Evolutionary conservation across 257 asterid species (phyloP).

Genomic region (Fraxinus anomala): DNA sequence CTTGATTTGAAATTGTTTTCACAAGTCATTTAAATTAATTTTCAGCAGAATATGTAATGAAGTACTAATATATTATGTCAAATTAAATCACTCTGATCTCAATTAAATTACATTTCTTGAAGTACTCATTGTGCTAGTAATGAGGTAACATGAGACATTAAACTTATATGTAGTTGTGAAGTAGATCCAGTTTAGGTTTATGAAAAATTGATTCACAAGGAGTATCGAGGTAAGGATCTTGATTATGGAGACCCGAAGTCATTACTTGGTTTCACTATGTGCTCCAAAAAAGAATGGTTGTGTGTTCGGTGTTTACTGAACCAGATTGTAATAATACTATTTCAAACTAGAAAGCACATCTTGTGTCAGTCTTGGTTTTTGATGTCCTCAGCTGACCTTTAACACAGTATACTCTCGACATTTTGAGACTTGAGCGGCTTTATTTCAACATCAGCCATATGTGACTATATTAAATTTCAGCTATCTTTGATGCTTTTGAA

Average conservation of each 20-base stretch:
- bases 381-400: not conserved
- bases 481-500: not conserved
- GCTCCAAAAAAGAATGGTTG: not conserved
- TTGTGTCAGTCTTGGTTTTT: not conserved
- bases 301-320: not conserved
- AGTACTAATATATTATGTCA: not conserved
- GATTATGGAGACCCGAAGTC: not conserved
- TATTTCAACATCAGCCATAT: not conserved
- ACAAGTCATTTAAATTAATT: not conserved
- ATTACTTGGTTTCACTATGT: not conserved
- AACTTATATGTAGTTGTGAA: not conserved
- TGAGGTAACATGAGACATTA: not conserved
- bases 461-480: not conserved
- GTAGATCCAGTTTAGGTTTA: not conserved
- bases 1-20: not conserved
- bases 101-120: not conserved
- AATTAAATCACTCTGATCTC: not conserved
- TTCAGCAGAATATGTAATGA: not conserved
- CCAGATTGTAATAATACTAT: not conserved
- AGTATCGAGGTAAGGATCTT: not conserved
- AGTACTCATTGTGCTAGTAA: not conserved
- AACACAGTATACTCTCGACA: not conserved
- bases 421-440: not conserved
- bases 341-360: not conserved
- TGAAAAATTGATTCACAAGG: not conserved